Conservation (phyloP, 2,329 filamentous ascomycete species). For the Endoconidiophora polonica region DNA sequence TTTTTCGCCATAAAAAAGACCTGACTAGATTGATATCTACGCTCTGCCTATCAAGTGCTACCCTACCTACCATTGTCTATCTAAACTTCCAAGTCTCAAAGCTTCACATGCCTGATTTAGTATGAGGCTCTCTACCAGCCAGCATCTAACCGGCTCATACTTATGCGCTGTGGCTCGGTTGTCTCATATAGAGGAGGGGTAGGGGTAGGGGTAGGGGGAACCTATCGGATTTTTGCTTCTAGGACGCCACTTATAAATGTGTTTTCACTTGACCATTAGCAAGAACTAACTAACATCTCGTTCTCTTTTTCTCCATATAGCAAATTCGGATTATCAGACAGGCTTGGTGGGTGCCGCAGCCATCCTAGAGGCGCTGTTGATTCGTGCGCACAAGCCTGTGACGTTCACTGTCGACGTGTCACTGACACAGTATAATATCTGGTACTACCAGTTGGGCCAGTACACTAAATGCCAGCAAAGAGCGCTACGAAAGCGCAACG, state of each 20-base stretch:
- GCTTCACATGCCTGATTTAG: too few relatives aligned
- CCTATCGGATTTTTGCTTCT: neutral
- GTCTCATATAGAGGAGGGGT: too few relatives aligned
- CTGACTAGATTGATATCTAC: too few relatives aligned
- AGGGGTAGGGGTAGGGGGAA: too few relatives aligned
- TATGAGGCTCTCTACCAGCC: too few relatives aligned
- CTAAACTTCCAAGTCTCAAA: too few relatives aligned
- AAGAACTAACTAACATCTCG: constrained; percentile 10
- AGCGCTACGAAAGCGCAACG: constrained; percentile 13
- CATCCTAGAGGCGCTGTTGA: constrained; percentile 14
- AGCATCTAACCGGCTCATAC: too few relatives aligned
- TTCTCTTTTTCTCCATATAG: constrained; percentile 13
- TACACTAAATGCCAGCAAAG: constrained; percentile 13
- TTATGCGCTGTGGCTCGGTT: too few relatives aligned
- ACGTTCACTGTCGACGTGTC: constrained; percentile 17
- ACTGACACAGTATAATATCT: constrained; percentile 18
- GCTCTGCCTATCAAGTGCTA: too few relatives aligned
- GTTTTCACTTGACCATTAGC: constrained; percentile 16
- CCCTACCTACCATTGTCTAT: too few relatives aligned
- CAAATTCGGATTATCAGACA: constrained; percentile 17
- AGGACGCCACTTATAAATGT: neutral
- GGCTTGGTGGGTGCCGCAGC: constrained; percentile 15
- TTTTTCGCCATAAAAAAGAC: too few relatives aligned
- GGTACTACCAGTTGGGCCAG: constrained; percentile 16
- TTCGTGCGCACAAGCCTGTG: constrained; percentile 13